Evolutionary conservation across 495 filamentous ascomycete genomes (phyloP).

Genomic region (Neurospora tetraspora): DNA sequence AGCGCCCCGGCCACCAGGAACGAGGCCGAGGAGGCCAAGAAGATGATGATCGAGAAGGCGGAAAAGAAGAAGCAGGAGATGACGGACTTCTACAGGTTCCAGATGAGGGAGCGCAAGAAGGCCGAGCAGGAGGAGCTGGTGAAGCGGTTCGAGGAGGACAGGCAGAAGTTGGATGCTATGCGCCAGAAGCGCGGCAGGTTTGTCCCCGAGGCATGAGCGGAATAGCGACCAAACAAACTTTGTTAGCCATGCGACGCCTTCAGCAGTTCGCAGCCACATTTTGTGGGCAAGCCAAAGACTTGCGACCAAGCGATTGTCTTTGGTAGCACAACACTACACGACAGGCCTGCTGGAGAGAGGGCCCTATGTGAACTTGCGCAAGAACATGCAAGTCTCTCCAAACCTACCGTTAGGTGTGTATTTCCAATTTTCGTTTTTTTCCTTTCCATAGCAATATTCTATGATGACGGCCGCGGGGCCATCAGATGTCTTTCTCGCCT

Average conservation of each 20-base stretch:
- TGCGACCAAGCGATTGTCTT: background rate
- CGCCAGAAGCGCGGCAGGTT: conserved; percentile 50
- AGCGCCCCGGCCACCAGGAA: conserved; percentile 63
- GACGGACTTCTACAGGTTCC: conserved; percentile 88
- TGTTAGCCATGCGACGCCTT: background rate
- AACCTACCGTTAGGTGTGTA: background rate
- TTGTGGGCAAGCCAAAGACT: background rate
- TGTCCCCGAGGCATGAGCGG: conserved; percentile 35
- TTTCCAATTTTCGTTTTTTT: background rate
- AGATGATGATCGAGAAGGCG: conserved; percentile 63
- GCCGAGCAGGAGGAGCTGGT: conserved; percentile 60
- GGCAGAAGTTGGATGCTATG: conserved; percentile 50
- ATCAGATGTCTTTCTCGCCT: conserved; percentile 30
- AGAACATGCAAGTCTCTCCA: background rate
- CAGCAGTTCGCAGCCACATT: background rate
- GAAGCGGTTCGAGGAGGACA: conserved; percentile 55
- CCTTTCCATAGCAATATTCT: conserved; percentile 8
- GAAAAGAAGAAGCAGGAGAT: conserved; percentile 53
- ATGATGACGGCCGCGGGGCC: conserved; percentile 49
- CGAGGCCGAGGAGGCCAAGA: conserved; percentile 60
- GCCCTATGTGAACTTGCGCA: background rate
- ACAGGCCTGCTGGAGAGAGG: background rate
- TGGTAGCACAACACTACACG: background rate
- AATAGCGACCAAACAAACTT: background rate
- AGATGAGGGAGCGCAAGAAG: conserved; percentile 83